Conservation (phyloP, 2,329 filamentous ascomycete species). For the Dothiorella sarmentorum region DNA sequence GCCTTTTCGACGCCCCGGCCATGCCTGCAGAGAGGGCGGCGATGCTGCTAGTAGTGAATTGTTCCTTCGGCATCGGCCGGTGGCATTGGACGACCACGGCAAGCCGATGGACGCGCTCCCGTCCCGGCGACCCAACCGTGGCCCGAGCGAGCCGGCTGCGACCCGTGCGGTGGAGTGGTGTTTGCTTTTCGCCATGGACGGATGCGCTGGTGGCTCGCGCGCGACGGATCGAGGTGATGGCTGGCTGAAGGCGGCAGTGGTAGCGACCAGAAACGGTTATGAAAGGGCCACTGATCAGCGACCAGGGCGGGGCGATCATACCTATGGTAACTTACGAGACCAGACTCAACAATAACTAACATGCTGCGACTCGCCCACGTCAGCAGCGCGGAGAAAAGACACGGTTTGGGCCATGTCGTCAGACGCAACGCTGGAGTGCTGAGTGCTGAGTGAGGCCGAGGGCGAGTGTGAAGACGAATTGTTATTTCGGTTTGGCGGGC, state of each 20-base stretch:
- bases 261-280: conserved; percentile 13
- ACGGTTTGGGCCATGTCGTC: conserved; percentile 11
- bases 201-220: background rate
- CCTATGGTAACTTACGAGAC: no score
- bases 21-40: no score
- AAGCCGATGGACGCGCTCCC: background rate
- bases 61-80: background rate
- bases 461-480: background rate
- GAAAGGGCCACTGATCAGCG: background rate
- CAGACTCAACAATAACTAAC: no score
- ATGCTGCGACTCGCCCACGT: conserved; percentile 1
- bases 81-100: background rate
- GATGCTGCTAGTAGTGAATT: no score
- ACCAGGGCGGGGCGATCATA: conserved; percentile 2
- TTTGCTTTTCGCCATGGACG: background rate
- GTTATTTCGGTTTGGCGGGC: conserved; percentile 1
- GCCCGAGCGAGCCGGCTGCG: background rate
- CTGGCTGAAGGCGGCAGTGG: conserved; percentile 12
- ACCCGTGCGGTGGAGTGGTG: background rate
- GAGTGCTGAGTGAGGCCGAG: conserved; percentile 4
- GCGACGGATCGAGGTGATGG: conserved; percentile 6
- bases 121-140: background rate
- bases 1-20: no score
- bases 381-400: conserved; percentile 11
- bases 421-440: background rate